These are phyloP conservation scores for Saccharomycopsis selenospora DNA, from an alignment of 805 yeast species.

Conservation along the genomic window DNA sequence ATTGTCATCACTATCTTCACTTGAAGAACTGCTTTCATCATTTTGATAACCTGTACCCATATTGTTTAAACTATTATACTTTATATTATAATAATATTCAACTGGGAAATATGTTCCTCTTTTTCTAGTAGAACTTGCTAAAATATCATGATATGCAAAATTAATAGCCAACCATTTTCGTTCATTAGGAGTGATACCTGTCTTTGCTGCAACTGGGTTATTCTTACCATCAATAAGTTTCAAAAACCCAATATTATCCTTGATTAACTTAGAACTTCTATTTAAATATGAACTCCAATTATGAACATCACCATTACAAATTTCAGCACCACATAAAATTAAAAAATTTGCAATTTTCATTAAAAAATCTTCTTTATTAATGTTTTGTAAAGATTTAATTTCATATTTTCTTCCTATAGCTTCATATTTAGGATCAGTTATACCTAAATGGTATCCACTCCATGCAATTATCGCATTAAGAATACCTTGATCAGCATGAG, in stretches of 20 bases:
- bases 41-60: neutral
- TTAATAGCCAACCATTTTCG: constrained; percentile 67
- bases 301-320: constrained; percentile 73
- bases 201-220: constrained; percentile 23
- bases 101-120: constrained; percentile 61
- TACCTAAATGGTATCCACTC: constrained; percentile 38
- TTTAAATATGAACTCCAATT: constrained; percentile 65
- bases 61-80: constrained; percentile 27
- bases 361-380: constrained; percentile 31
- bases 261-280: constrained; percentile 58
- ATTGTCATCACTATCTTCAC: constrained; percentile 2
- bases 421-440: constrained; percentile 26
- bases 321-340: constrained; percentile 71
- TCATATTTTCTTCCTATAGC: constrained; percentile 44
- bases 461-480: constrained; percentile 50
- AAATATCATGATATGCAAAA: constrained; percentile 74
- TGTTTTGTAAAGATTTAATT: constrained; percentile 38
- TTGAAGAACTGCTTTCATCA: constrained; percentile 1
- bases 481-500: constrained; percentile 41
- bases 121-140: constrained; percentile 52
- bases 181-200: constrained; percentile 21
- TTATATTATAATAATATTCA: constrained; percentile 47
- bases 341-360: constrained; percentile 56
- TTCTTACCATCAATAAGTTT: constrained; percentile 46
- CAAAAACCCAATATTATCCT: constrained; percentile 53